Percentiles rank a stretch among this genome's conserved stretches.
Evolutionary conservation across 2,329 filamentous ascomycete genomes (phyloP).

Genomic region (Diaporthe destruens): DNA sequence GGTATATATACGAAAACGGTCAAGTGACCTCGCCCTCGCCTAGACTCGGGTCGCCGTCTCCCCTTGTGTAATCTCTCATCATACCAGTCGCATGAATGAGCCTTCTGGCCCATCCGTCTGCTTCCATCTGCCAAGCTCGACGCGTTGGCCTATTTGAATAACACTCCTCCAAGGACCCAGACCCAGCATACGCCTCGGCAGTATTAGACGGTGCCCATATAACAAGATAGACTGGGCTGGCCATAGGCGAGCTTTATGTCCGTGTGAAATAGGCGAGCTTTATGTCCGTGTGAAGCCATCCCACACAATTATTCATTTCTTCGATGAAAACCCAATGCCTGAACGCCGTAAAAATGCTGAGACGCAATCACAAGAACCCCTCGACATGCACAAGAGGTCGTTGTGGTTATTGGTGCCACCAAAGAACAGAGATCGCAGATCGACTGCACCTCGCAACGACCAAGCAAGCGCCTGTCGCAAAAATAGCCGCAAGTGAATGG

Average conservation of each 20-base stretch:
- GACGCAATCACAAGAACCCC: not conserved
- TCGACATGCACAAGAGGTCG: conserved; percentile 4
- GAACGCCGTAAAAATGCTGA: conserved; percentile 33
- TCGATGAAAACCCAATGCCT: conserved; percentile 17
- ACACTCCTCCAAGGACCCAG: not conserved
- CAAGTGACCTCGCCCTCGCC: conserved; percentile 14
- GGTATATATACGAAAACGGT: conserved; percentile 30
- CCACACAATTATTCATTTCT: conserved; percentile 24
- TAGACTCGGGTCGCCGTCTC: conserved; percentile 7
- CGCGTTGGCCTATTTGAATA: not conserved
- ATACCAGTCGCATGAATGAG: not conserved
- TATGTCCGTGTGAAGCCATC: conserved; percentile 22
- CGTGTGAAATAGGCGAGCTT: conserved; percentile 8
- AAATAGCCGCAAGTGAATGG: conserved; percentile 5
- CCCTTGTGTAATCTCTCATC: not conserved
- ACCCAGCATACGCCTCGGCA: not conserved
- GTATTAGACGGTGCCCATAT: conserved; percentile 10
- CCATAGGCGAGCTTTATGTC: conserved; percentile 8
- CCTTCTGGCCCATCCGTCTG: not conserved
- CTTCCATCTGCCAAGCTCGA: not conserved
- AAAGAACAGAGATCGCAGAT: conserved; percentile 27
- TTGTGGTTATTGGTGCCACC: conserved; percentile 5
- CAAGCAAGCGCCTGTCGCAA: not conserved
- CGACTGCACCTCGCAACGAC: not conserved
- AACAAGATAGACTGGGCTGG: not conserved